Percentiles rank a stretch among this genome's conserved stretches.
These are phyloP conservation scores for Daedalea quercina DNA, from an alignment of 768 basidiomycete genomes.

Conservation along the genomic window DNA sequence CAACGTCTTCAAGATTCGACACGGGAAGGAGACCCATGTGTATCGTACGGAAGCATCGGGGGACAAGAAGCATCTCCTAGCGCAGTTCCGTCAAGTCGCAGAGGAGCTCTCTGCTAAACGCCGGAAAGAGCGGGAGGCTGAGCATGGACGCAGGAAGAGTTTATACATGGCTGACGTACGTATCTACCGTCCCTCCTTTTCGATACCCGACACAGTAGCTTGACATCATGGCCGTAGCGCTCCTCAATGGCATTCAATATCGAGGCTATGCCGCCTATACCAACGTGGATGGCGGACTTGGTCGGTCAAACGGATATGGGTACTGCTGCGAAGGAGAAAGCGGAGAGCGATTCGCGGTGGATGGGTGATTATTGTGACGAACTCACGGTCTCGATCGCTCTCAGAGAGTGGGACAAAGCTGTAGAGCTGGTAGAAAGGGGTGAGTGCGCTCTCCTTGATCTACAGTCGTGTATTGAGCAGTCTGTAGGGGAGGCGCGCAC, in stretches of 20 bases:
- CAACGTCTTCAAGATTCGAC: constrained; percentile 94
- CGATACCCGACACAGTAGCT: background rate
- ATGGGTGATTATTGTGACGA: constrained; percentile 89
- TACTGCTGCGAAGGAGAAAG: constrained; percentile 59
- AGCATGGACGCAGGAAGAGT: constrained; percentile 83
- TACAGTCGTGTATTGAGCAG: background rate
- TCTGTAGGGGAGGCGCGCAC: constrained; percentile 54
- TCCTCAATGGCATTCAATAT: constrained; percentile 23
- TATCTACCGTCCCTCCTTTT: constrained; percentile 1
- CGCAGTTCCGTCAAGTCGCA: constrained; percentile 85
- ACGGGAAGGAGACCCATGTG: constrained; percentile 91
- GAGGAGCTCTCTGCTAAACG: constrained; percentile 86
- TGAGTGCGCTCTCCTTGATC: constrained; percentile 13
- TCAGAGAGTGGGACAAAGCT: constrained; percentile 84
- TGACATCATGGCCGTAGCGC: constrained; percentile 20
- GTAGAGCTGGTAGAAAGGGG: constrained; percentile 83
- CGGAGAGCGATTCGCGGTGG: constrained; percentile 80
- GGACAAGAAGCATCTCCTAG: constrained; percentile 83
- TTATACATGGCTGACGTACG: constrained; percentile 51
- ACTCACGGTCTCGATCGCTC: constrained; percentile 83
- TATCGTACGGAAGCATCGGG: constrained; percentile 76
- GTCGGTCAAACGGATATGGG: constrained; percentile 46
- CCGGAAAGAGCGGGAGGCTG: constrained; percentile 90
- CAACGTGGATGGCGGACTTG: constrained; percentile 74
- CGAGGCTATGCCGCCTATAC: constrained; percentile 46